Evolutionary conservation across 768 basidiomycete genomes (phyloP), one percentile per base, ranked within the genome.

Genomic region (Rhodosporidiobolus odoratus): DNA sequence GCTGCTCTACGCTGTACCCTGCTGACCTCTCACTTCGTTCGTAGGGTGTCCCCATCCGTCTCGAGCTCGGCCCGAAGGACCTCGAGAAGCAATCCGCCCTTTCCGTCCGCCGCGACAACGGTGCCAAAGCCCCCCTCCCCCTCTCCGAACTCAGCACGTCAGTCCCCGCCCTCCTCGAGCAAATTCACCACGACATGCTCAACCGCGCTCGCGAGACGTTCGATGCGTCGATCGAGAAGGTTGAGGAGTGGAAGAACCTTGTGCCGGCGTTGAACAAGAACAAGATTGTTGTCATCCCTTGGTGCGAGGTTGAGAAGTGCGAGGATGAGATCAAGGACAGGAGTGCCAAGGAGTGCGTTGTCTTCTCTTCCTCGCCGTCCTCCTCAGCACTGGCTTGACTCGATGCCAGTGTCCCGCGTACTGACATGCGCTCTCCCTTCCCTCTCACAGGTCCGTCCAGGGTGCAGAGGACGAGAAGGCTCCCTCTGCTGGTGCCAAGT

Each of bases 321-420:
- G 96, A 99, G 80, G 95, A 99, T 79, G 91, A 93, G 76, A 97
- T 99, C 84, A 98, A 99, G 83, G 92, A 98, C 77, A 84, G 90
- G 71, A 91, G 88, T 78, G 91, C 87, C 66, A 83, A 86, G 79
- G 86, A 89, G 91, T 94, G 80, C 83, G 85, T 82, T 2, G 12
- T 21, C 30, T 56, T 43, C n/a, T 45, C 25, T 38, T 19, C 34
- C 35, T 48, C 12, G 13, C 41, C 25, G 17, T 34, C 45, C 56
- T 41, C 32, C 58, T 7, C 21, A 23, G 4, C 50, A 48, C 71
- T 68, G 34, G 70, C 60, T 71, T 41, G 48, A 71, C 43, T 57
- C 21, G 9, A 10, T n/a, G n/a, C 40, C 56, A 48, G 69, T 27
- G 3, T 52, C 12, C 7, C 34, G 4, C 30, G 56, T 57, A 19